phyloP scores from a whole-genome alignment of 1,284 basidiomycete genomes.

The Cutaneotrichosporon curvatum region DNA sequence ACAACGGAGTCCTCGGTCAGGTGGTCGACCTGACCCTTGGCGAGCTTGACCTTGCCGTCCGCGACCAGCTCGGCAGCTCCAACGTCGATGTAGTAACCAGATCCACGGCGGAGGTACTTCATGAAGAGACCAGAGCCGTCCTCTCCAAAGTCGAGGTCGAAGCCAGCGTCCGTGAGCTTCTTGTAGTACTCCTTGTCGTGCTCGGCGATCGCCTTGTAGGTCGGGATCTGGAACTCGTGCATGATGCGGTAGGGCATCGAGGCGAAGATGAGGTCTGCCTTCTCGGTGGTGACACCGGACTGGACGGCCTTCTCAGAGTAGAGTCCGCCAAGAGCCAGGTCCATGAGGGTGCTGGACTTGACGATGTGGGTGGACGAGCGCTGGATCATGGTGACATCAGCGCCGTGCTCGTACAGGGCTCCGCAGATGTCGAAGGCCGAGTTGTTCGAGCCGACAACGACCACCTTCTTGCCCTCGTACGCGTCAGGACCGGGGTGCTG shows the following conservation, averaged over 20 bases:
- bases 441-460: constrained; percentile 18
- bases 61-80: constrained; percentile 19
- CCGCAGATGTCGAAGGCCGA: constrained; percentile 18
- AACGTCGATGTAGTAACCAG: constrained; percentile 18
- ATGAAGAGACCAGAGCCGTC: constrained; percentile 16
- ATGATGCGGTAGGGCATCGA: constrained; percentile 49
- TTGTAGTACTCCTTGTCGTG: constrained; percentile 13
- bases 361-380: constrained; percentile 50
- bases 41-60: constrained; percentile 22
- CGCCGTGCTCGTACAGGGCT: constrained; percentile 44
- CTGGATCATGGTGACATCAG: constrained; percentile 41
- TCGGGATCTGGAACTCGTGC: constrained; percentile 52
- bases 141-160: constrained; percentile 22
- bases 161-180: constrained; percentile 15
- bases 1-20: constrained; percentile 16
- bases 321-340: constrained; percentile 47
- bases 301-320: constrained; percentile 55
- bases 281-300: constrained; percentile 51
- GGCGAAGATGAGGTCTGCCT: constrained; percentile 47
- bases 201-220: constrained; percentile 28
- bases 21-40: constrained; percentile 19
- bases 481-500: constrained; percentile 47
- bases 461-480: constrained; percentile 47
- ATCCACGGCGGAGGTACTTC: constrained; percentile 18
- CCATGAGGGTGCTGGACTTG: constrained; percentile 45